Evolutionary conservation across 805 yeast species (phyloP), one percentile per base, ranked within the genome.

Genomic region (Candida nanaspora): DNA sequence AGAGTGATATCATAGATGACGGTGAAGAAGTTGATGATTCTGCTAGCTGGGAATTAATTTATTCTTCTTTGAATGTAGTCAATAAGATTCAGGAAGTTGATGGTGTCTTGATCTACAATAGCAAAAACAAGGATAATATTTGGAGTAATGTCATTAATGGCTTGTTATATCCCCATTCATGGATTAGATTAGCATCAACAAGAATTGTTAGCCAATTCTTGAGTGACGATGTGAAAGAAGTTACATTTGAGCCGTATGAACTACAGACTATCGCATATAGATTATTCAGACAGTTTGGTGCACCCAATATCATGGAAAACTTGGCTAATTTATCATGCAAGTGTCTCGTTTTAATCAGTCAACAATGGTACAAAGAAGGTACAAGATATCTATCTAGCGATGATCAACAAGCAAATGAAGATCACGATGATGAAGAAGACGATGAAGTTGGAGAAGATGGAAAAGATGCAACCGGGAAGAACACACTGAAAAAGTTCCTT

Each of bases 121-220:
- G 74, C 27, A 62, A 67, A 25, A 66, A 68, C 37, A 59, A 65
- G 20, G 67, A 61, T 35, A 16, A 21, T 0, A 50, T 73, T 8
- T 84, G 91, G 88, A 49, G 57, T 3, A 56, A 61, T 15, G 60
- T 83, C 3, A 66, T 76, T 20, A 72, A 70, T 3, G 61, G 78
- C 23, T 67, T 88, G 40, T 65, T 89, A 39, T 89, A 76, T 56
- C 97, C 97, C 2, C 97, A 89, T 60, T 71, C 93, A 1, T 89
- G 98, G 98, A 83, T 89, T 6, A 76, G 97, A 51, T 67, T 83
- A 43, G 63, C 73, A 5, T 66, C 94, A 1, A 63, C 81, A 6
- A 68, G 89, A 40, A 63, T 86, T 27, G 57, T 80, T 31, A 80
- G 82, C 1, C 52, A 61, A 1, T 55, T 83, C 38, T 63, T 85